Evolutionary conservation across 257 asterid species (phyloP), one percentile per base, ranked within the genome.

Genomic region (Ehretia macrophylla): DNA sequence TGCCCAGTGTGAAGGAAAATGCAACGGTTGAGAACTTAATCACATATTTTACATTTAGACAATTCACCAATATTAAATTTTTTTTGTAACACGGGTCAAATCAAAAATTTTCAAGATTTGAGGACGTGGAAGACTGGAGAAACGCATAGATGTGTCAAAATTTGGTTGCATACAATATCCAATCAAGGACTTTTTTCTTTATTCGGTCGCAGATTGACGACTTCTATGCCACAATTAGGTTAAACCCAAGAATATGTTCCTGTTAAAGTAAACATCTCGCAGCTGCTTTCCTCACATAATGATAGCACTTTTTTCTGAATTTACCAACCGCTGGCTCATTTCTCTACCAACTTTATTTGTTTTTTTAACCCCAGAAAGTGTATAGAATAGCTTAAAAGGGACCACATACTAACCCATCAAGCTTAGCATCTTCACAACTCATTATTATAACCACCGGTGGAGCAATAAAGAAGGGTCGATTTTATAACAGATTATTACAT

Each of bases 351-450:
- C 55, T 58, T 61, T 48, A 40, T 23, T 46, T 18, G 44, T 51
- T 14, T 19, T 50, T 59, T 21, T 35, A 19, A 37, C 55, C 17
- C 49, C 32, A 32, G 12, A 67, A 60, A 46, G 58, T 62, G 53
- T 23, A 51, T 61, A 61, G 32, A 51, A 56, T 64, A 75, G 74
- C 75, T 71, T 75, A 68, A 60, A 63, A 23, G 10, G 74, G 78
- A 69, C 75, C 83, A 70, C 68, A 21, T 17, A 55, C 59, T 20
- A 19, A 68, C 63, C 72, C 49, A 59, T 60, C 74, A 66, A 75
- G 68, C 39, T 64, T 63, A 17, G 40, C 65, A 55, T 52, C 64
- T 39, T 68, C 56, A 32, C 18, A 3, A 3, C 35, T 60, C 65
- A 60, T 65, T 53, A 59, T 49, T 46, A 68, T 8, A 45, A 14